Evolutionary conservation across 2,329 filamentous ascomycete species (phyloP), one percentile per base, ranked within the genome.

Genomic region (Penicillium rolfsii): DNA sequence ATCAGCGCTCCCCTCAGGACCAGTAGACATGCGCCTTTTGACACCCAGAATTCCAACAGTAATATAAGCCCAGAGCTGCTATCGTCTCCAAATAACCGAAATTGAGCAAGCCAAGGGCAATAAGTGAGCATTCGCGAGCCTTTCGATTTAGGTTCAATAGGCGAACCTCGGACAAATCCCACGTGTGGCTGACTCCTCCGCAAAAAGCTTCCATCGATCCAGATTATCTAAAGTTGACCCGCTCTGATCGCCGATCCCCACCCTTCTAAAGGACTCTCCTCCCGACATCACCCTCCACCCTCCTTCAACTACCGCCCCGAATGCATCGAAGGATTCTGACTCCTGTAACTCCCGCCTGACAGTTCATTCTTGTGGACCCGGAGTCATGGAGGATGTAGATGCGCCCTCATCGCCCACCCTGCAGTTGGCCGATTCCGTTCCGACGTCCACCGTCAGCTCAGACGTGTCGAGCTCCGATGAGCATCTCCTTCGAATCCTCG

Each of bases 401-500:
- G 36, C 54, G 36, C 36, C 56, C 5, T 50, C 57, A 7, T 26
- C 48, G 8, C 41, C 35, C 28, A 45, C 61, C 24, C 22, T 53
- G 53, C 60, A 52, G 14, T 24, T 55, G 50, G 53, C 52, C 46
- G 46, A 67, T 35, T 24, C 40, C 11, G 50, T n/a, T 30, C 59
- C 53, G 50, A 54, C 59, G 50, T 61, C 59, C 28, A 41, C 60
- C 58, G 57, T 43, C 36, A 64, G 46, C 59, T 60, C 58, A 16
- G 57, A 64, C 22, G 24, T 56, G 28, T 62, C 59, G 35, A 61
- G 55, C 74, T 64, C 67, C 67, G 59, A 64, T 66, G 74, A 73
- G 59, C 67, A 70, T 55, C 68, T 65, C 48, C 75, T 74, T 55
- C 75, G 85, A 61, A 79, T 81, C 64, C 81, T 84, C 65, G 77